Percentiles rank a stretch among this genome's conserved stretches.
Conservation (phyloP, 2,329 filamentous ascomycete genomes). For the Fusarium albidum region DNA sequence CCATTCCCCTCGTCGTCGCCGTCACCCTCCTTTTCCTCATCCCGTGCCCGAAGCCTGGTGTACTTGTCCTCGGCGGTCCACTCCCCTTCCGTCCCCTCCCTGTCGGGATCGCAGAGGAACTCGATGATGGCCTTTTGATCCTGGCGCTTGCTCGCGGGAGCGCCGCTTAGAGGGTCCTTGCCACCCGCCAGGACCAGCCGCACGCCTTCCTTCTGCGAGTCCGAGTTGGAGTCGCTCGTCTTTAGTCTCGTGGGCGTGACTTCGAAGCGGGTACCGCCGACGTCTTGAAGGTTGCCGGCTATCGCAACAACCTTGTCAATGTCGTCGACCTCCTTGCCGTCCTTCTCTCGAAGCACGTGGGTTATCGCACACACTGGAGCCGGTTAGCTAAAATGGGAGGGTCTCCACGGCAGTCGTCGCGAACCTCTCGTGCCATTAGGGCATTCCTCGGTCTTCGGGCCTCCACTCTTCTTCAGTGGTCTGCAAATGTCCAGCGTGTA, state of each 20-base stretch:
- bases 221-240: slow-evolving; percentile 67
- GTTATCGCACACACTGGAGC: slow-evolving; percentile 77
- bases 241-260: slow-evolving; percentile 72
- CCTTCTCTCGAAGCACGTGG: slow-evolving; percentile 60
- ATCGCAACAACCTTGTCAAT: slow-evolving; percentile 70
- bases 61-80: slow-evolving; percentile 66
- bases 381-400: slow-evolving; percentile 12
- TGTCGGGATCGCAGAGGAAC: slow-evolving; percentile 79
- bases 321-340: slow-evolving; percentile 52
- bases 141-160: slow-evolving; percentile 53
- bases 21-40: slow-evolving; percentile 39
- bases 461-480: slow-evolving; percentile 68
- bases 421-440: slow-evolving; percentile 73
- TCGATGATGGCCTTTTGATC: slow-evolving; percentile 83
- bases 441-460: slow-evolving; percentile 67
- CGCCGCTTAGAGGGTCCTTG: slow-evolving; percentile 60
- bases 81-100: slow-evolving; percentile 78
- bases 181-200: slow-evolving; percentile 73
- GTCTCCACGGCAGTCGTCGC: slow-evolving; percentile 17
- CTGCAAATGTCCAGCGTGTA: slow-evolving; percentile 83
- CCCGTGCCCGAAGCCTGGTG: slow-evolving; percentile 45
- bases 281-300: slow-evolving; percentile 72
- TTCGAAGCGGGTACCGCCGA: slow-evolving; percentile 68
- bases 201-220: slow-evolving; percentile 75
- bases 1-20: slow-evolving; percentile 43